Percentiles rank a stretch among this genome's conserved stretches.
phyloP scores from a whole-genome alignment of 2,329 filamentous ascomycete genomes.

The Botryotinia convoluta region DNA sequence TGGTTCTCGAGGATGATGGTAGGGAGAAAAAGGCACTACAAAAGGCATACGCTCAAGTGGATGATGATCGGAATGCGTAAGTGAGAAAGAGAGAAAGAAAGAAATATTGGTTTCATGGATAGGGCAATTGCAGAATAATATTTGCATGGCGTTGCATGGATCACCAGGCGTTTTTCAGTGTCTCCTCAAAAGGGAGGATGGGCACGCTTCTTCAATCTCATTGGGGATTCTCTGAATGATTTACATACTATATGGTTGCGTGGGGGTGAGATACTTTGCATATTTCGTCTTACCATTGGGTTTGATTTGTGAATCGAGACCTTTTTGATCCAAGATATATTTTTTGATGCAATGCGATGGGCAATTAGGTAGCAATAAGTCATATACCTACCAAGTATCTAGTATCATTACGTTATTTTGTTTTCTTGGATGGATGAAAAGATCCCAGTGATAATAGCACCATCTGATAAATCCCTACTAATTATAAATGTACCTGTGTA shows the following conservation, averaged over 20 bases:
- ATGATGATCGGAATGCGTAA: slow-evolving; percentile 31
- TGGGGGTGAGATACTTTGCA: slow-evolving; percentile 1
- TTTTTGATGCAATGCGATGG: not conserved
- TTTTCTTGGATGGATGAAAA: not conserved
- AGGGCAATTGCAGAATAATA: slow-evolving; percentile 14
- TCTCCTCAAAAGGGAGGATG: slow-evolving; percentile 7
- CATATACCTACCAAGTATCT: not conserved
- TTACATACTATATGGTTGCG: slow-evolving; percentile 6
- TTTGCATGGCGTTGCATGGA: slow-evolving; percentile 21
- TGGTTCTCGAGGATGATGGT: slow-evolving; percentile 76
- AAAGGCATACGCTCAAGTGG: slow-evolving; percentile 36
- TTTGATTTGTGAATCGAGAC: slow-evolving; percentile 6
- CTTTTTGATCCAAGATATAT: not conserved
- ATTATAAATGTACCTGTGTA: no score
- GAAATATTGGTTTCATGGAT: slow-evolving; percentile 28
- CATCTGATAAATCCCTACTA: no score
- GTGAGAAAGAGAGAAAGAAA: slow-evolving; percentile 35
- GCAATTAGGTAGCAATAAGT: slow-evolving; percentile 7
- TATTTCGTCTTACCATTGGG: slow-evolving; percentile 11
- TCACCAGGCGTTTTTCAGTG: slow-evolving; percentile 20
- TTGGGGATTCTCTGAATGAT: slow-evolving; percentile 14
- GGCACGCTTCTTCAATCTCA: slow-evolving; percentile 9
- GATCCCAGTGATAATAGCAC: not conserved
- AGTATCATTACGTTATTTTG: not conserved
- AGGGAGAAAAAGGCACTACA: slow-evolving; percentile 63